Evolutionary conservation across 1,139 yeast species (phyloP), one percentile per base, ranked within the genome.

Genomic region (Candida tetrigidarum): DNA sequence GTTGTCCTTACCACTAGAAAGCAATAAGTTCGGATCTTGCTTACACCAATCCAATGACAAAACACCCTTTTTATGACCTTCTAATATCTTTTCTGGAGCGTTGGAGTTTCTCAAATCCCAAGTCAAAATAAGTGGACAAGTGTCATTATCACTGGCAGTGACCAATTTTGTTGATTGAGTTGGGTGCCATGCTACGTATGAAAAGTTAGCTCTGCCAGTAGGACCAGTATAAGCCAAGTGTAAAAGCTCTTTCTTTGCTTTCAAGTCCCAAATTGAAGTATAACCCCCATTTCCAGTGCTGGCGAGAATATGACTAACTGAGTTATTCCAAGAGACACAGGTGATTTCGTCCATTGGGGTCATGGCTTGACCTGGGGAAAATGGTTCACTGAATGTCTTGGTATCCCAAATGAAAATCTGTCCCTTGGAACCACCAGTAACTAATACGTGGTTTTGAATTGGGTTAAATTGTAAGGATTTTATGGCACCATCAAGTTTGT

Each of bases 71-170:
- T 83, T 80, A 63, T 93, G 98, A 44, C 97, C 97, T 42, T 72
- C 69, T 58, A 93, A 67, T 23, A 87, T 73, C 50, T 71, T 70
- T 61, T 89, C 92, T 6, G 99, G 99, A 18, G 88, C 92, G 60
- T 87, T 86, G 19, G 97, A 82, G 63, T 93, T 93, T 66, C 97
- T 82, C 60, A 95, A 78, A 70, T 93, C 98, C 99, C 99, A 95
- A 12, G 93, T 76, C 53, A 90, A 70, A 45, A 95, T 84, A 32
- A 88, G 78, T 9, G 99, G 96, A 50, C 84, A 83, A 14, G 78
- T 71, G 63, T 92, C 98, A 50, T 81, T 81, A 47, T 86, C 91
- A 37, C 95, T 84, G 25, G 97, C 96, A 26, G 98, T 92, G 33
- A 88, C 81, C 52, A 95, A 80, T 60, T 84, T 85, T 11, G 98